Base-by-base conservation (phyloP, 1,139 yeast species). In the Yamadazyma spencermartinsiae region DNA sequence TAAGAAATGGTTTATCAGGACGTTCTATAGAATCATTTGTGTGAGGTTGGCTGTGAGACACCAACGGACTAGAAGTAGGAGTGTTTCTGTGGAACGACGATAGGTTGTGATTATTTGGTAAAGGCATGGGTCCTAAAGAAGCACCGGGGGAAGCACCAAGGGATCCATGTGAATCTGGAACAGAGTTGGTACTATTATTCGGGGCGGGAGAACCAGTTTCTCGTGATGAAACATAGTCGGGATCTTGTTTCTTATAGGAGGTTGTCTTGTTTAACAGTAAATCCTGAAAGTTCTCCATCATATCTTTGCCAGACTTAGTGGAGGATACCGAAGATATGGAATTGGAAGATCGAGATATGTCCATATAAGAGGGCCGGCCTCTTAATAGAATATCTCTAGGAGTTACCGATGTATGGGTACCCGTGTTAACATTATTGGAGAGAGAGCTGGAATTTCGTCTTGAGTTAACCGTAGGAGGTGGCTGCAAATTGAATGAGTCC, bases 31-130 rank as follows among this genome's bases (percentile, higher is more conserved):
- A 4, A 26, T 41, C 46, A 20, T 15, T 29, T 9, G 52, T 55
- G 3, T 40, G 38, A 4, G 52, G 38, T 11, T 32, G 35, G 20
- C 34, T 30, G 25, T 39, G 40, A 18, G 42, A 15, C 8, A 47
- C 47, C 2, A 61, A 45, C 7, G 81, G 81, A 0, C 81, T 73
- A 0, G 76, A 61, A 6, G 62, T 54, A 1, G 82, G 80, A 0
- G 80, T 73, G 49, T 77, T 79, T 48, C 78, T 64, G 50, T 78
- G 86, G 18, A 79, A 67, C 0, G 83, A 74, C 4, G 83, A 74
- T 50, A 79, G 61, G 23, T 76, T 78, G 4, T 40, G 26, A 19
- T 69, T 71, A 44, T 70, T 70, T 2, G 75, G 74, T 0, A 70
- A 74, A 0, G 86, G 85, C 0, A 33, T 17, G 4, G 84, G 78